Conservation (phyloP, 2,329 filamentous ascomycete genomes). For the Penicillium sp. region DNA sequence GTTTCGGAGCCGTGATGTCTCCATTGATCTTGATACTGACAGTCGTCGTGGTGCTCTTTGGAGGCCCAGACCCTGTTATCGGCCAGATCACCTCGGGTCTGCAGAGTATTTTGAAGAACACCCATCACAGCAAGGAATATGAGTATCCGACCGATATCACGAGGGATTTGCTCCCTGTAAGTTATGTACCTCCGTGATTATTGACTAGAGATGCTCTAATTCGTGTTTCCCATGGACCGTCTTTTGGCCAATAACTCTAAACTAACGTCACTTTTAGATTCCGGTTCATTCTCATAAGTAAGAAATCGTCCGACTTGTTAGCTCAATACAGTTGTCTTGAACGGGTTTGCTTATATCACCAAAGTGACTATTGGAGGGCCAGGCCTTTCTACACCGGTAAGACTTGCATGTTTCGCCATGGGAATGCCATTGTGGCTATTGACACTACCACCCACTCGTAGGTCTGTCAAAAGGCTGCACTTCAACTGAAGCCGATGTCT, state of each 20-base stretch:
- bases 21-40: conserved; percentile 19
- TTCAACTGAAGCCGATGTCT: conserved; percentile 64
- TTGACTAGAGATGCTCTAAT: background rate
- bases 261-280: conserved; percentile 35
- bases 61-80: conserved; percentile 30
- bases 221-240: background rate
- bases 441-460: conserved; percentile 25
- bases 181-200: conserved; percentile 20
- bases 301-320: conserved; percentile 2
- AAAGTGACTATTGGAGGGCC: conserved; percentile 61
- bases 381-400: conserved; percentile 52
- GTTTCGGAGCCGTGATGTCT: conserved; percentile 10
- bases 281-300: conserved; percentile 50
- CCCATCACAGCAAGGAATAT: conserved; percentile 57
- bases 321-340: background rate
- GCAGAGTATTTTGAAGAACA: conserved; percentile 60
- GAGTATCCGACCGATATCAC: conserved; percentile 65
- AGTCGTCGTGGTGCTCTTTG: conserved; percentile 28
- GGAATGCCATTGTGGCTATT: conserved; percentile 14
- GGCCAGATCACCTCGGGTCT: conserved; percentile 49
- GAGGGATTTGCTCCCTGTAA: conserved; percentile 60
- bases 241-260: background rate
- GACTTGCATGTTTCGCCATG: conserved; percentile 26
- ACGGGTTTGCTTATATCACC: background rate
- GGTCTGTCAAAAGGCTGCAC: conserved; percentile 62